Percentiles rank a stretch among this genome's conserved stretches.
Conservation (phyloP, 192 early-diverging fungal genomes). For the Chytriomyces sp. region DNA sequence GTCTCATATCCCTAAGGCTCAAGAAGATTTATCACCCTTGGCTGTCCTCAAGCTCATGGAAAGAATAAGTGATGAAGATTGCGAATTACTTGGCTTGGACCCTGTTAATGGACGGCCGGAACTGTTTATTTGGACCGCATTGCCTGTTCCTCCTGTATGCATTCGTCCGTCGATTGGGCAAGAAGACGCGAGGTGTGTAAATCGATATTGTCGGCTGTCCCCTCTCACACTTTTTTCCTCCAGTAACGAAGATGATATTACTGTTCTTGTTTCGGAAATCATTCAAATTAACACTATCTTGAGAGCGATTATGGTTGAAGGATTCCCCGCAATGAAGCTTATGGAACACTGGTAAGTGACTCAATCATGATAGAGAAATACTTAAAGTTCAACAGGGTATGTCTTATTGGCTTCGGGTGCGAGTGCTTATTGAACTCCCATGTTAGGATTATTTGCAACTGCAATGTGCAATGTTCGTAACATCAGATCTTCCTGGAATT, state of each 20-base stretch:
- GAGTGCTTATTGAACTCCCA: not conserved
- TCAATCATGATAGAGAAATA: not conserved
- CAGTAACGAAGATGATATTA: constrained; percentile 97
- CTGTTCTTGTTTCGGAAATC: constrained; percentile 92
- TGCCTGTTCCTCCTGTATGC: constrained; percentile 94
- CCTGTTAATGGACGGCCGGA: constrained; percentile 85
- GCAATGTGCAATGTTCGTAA: constrained; percentile 95
- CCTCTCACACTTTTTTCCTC: not conserved
- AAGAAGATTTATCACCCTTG: constrained; percentile 93
- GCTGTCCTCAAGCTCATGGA: constrained; percentile 84
- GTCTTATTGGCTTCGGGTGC: not conserved
- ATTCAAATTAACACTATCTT: constrained; percentile 72
- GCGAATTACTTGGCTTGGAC: constrained; percentile 91
- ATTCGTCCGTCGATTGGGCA: constrained; percentile 94
- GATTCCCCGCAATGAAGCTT: constrained; percentile 8
- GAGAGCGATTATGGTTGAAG: constrained; percentile 16
- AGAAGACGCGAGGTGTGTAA: constrained; percentile 71
- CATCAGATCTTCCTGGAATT: constrained; percentile 91
- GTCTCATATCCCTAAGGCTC: constrained; percentile 76
- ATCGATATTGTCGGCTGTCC: not conserved
- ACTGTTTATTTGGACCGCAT: constrained; percentile 88
- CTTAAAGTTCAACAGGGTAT: not conserved
- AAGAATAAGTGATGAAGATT: constrained; percentile 88
- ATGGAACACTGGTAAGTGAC: constrained; percentile 26
- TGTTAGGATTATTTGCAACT: constrained; percentile 96